Evolutionary conservation across 257 asterid genomes (phyloP), one percentile per base, ranked within the genome.

Genomic region (Cordia subcordata): DNA sequence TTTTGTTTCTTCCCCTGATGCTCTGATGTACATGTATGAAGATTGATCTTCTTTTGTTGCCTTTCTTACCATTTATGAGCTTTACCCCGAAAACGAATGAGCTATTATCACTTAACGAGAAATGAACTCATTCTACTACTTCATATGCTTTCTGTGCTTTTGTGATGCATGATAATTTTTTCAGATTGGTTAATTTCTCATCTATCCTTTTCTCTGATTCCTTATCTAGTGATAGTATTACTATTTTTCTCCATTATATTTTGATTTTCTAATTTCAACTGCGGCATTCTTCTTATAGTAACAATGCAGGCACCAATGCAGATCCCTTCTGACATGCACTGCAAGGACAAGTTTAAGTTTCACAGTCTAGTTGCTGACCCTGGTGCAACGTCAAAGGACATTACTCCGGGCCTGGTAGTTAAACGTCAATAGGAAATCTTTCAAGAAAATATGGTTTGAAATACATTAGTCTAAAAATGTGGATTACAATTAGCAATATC

Each of bases 331-430:
- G 95, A 85, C 11, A 69, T 90, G 90, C 88, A 76, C 62, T 90
- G 97, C 84, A 87, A 69, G 78, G 97, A 90, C 76, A 85, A 90
- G 62, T 90, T 90, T 78, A 75, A 86, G 68, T 88, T 90, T 72
- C 97, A 90, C 77, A 85, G 97, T 65, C 83, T 77, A 13, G 73
- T 85, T 44, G 89, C 80, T n/a, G 71, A 73, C 33, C 32, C 83
- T 21, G 86, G 79, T 16, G 58, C 72, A 14, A 49, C 68, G 23
- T 47, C 83, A 4, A 82, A 77, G 64, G 91, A 87, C 55, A 76
- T 85, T 19, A 81, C 91, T 35, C 73, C 81, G 9, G 89, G 85
- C 73, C 85, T 87, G 96, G 96, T 87, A 63, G 39, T 13, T 33
- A 45, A 68, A 65, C 70, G 35, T 27, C 4, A 27, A 27, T 21